phyloP scores from a whole-genome alignment of 2,329 filamentous ascomycete species.

The Hypoxylon sp. region DNA sequence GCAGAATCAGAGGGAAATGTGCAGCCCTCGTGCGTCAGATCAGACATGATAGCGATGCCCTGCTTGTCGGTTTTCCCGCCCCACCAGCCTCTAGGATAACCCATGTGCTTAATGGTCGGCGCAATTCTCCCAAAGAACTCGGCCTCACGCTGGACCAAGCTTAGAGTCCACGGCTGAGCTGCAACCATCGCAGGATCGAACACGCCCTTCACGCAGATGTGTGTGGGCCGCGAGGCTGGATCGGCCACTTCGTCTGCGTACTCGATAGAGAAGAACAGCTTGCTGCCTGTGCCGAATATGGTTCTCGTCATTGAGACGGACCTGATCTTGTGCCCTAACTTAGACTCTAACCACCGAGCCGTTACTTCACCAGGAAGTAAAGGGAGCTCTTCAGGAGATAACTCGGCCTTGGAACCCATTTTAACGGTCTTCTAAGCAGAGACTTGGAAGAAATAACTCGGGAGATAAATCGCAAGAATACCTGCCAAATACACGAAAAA shows the following conservation, averaged over 20 bases:
- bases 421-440: neutral
- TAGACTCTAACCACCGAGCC: constrained; percentile 50
- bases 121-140: constrained; percentile 58
- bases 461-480: neutral
- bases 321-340: constrained; percentile 50
- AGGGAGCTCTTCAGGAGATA: constrained; percentile 44
- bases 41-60: constrained; percentile 59
- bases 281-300: constrained; percentile 51
- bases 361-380: constrained; percentile 48
- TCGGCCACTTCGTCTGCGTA: constrained; percentile 42
- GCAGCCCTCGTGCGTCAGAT: constrained; percentile 54
- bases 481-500: neutral
- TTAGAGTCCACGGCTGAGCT: constrained; percentile 54
- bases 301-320: constrained; percentile 44
- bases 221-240: constrained; percentile 36
- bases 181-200: constrained; percentile 57
- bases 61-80: constrained; percentile 55
- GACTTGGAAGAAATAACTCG: neutral
- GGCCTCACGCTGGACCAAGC: constrained; percentile 55
- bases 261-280: constrained; percentile 51
- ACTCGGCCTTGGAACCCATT: constrained; percentile 15
- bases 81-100: constrained; percentile 58
- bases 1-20: constrained; percentile 55
- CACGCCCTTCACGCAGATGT: constrained; percentile 59
- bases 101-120: constrained; percentile 53